phyloP scores from a whole-genome alignment of 139 green algal genomes.

The Chlamydomonas incerta region DNA sequence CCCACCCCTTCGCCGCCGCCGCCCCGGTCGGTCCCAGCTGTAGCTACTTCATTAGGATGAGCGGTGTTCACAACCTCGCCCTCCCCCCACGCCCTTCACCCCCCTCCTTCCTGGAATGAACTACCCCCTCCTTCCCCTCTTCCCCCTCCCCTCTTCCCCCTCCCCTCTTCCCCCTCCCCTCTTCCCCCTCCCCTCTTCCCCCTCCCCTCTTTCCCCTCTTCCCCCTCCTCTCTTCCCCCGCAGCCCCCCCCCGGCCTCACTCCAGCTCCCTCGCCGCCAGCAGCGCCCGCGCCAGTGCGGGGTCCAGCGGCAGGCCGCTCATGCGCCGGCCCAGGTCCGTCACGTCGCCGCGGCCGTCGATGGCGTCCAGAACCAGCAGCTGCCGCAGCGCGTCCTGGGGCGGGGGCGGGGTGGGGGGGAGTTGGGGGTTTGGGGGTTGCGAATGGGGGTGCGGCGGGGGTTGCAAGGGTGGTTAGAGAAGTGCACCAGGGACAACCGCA shows the following conservation, averaged over 20 bases:
- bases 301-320: slow-evolving; percentile 86
- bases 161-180: not conserved
- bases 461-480: not conserved
- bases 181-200: slow-evolving; percentile 74
- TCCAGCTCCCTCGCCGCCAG: slow-evolving; percentile 80
- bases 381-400: slow-evolving; percentile 88
- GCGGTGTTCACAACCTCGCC: too few species aligned
- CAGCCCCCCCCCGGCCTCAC: slow-evolving; percentile 40
- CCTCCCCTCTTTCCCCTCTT: slow-evolving; percentile 58
- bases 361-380: slow-evolving; percentile 91
- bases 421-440: not conserved
- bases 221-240: slow-evolving; percentile 64
- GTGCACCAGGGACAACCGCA: too few species aligned
- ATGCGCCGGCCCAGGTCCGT: slow-evolving; percentile 73
- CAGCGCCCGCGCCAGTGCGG: slow-evolving; percentile 82
- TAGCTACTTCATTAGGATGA: too few species aligned
- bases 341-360: slow-evolving; percentile 87
- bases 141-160: too few species aligned
- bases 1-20: too few species aligned
- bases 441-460: not conserved
- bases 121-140: too few species aligned
- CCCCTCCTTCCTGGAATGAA: too few species aligned
- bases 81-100: not conserved
- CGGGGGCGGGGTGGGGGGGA: slow-evolving; percentile 15
- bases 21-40: too few species aligned